phyloP scores from a whole-genome alignment of 1,284 basidiomycete species.

The Puccinia coronata region DNA sequence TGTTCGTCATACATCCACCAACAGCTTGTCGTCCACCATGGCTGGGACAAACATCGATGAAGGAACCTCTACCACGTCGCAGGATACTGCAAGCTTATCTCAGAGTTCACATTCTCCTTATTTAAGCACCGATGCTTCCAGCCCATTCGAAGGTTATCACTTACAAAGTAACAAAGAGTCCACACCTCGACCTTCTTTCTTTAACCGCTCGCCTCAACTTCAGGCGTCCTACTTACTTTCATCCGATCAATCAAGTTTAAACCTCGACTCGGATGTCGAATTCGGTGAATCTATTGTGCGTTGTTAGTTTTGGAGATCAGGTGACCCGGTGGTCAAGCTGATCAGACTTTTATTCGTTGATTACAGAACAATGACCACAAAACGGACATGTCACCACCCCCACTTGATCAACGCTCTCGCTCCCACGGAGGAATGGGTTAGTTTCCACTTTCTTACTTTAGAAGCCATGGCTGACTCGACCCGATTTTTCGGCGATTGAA shows the following conservation, averaged over 20 bases:
- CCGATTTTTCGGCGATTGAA: neutral
- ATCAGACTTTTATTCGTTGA: neutral
- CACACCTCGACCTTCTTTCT: constrained; percentile 20
- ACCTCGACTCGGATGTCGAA: constrained; percentile 1
- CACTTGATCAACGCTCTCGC: constrained; percentile 3
- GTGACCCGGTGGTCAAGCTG: neutral
- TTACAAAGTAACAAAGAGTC: neutral
- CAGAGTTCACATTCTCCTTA: constrained; percentile 8
- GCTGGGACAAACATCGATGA: constrained; percentile 30
- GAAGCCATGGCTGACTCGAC: neutral
- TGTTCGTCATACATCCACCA: constrained; percentile 2
- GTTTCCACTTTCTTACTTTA: neutral
- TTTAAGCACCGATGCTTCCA: neutral
- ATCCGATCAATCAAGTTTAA: constrained; percentile 12
- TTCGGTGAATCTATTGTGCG: neutral
- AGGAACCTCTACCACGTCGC: constrained; percentile 21
- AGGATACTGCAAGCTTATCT: neutral
- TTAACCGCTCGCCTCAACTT: neutral
- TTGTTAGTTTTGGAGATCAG: neutral
- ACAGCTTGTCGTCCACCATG: neutral
- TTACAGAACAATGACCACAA: neutral
- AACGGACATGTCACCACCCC: neutral
- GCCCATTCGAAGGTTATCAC: constrained; percentile 12
- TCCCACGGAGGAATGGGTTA: constrained; percentile 4
- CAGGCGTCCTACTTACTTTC: neutral